These are phyloP conservation scores for Smittium culicis DNA, from an alignment of 371 early-diverging fungal genomes.

Conservation along the genomic window DNA sequence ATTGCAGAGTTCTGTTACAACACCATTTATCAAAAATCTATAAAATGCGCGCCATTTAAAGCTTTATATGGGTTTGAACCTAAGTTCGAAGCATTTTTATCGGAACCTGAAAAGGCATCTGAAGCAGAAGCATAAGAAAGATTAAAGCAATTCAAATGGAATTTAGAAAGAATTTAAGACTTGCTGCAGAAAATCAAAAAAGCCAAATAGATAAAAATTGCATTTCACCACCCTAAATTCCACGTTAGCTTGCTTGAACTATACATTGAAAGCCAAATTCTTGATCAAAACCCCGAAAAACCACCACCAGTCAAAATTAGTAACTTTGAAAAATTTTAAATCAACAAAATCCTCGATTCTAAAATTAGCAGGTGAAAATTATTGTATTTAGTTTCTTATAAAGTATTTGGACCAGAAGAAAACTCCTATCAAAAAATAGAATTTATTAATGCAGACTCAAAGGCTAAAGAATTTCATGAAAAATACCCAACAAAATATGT, in stretches of 20 bases:
- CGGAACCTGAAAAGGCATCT: neutral
- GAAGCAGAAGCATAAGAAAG: neutral
- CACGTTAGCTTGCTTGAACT: neutral
- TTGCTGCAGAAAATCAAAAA: constrained; percentile 5
- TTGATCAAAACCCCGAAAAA: neutral
- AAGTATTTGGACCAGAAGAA: constrained; percentile 15
- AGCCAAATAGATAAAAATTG: neutral
- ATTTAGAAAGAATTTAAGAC: neutral
- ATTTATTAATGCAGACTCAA: neutral
- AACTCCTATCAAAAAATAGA: constrained; percentile 13
- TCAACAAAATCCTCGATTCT: constrained; percentile 6
- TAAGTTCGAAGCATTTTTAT: neutral
- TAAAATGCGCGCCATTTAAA: neutral
- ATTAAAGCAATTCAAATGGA: neutral
- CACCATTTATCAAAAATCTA: neutral
- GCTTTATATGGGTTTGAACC: constrained; percentile 7
- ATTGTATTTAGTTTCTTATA: constrained; percentile 23
- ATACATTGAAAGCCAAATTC: neutral
- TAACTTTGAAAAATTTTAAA: neutral
- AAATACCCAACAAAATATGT: constrained; percentile 7
- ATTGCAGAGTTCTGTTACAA: no score
- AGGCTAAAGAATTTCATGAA: constrained; percentile 7
- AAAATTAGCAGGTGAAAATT: neutral
- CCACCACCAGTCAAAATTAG: constrained; percentile 9
- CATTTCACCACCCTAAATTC: neutral